Percentiles rank a stretch among this genome's conserved stretches.
phyloP scores from a whole-genome alignment of 2,329 filamentous ascomycete species.

The Chaetomiaceae sp. region DNA sequence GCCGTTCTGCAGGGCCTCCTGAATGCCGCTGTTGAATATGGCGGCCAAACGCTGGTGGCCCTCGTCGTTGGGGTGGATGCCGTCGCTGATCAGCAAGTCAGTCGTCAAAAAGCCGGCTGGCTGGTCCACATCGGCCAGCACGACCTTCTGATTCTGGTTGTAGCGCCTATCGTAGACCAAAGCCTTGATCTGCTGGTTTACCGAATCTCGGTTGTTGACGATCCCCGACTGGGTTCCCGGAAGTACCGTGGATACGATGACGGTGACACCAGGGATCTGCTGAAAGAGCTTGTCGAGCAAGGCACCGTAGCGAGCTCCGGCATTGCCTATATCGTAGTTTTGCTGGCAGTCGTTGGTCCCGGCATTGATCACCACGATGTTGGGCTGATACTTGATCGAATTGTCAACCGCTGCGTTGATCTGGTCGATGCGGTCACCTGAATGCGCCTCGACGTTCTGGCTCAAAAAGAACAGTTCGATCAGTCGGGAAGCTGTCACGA shows the following conservation, averaged over 20 bases:
- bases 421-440: slow-evolving; percentile 29
- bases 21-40: slow-evolving; percentile 14
- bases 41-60: slow-evolving; percentile 15
- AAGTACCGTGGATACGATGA: slow-evolving; percentile 8
- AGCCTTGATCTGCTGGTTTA: slow-evolving; percentile 4
- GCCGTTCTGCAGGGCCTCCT: background rate
- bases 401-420: slow-evolving; percentile 27
- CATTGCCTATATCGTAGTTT: slow-evolving; percentile 14
- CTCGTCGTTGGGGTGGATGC: slow-evolving; percentile 17
- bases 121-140: slow-evolving; percentile 16
- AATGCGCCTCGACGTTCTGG: slow-evolving; percentile 38
- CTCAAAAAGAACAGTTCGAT: background rate
- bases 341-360: slow-evolving; percentile 28
- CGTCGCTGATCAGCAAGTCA: slow-evolving; percentile 1
- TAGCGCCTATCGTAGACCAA: background rate
- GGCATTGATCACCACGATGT: slow-evolving; percentile 15
- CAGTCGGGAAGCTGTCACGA: too few relatives aligned
- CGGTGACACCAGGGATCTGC: background rate
- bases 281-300: slow-evolving; percentile 8
- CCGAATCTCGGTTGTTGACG: too few relatives aligned
- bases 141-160: slow-evolving; percentile 1
- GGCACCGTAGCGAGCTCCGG: background rate
- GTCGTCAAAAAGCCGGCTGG: slow-evolving; percentile 24
- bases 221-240: slow-evolving; percentile 1
- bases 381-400: slow-evolving; percentile 21